Evolutionary conservation across 208 protist genomes (phyloP).

Genomic region (Borovskyia barvae): DNA sequence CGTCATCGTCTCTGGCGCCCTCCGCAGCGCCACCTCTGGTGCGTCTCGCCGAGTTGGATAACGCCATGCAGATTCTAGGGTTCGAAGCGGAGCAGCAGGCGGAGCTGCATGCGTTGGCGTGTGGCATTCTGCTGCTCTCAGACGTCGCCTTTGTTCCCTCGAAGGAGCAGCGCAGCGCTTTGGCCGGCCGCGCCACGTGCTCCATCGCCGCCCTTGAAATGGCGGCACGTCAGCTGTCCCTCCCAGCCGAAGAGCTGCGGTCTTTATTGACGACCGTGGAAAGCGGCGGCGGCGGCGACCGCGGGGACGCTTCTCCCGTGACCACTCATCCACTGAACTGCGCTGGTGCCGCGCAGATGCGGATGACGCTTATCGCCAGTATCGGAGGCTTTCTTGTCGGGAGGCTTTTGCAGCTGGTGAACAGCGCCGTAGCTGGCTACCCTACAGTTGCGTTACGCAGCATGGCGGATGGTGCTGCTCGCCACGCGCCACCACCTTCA

Average conservation of each 20-base stretch:
- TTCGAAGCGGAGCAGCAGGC: conserved; percentile 2
- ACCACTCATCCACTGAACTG: conserved; percentile 16
- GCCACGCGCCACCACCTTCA: no score
- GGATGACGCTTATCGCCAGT: conserved; percentile 7
- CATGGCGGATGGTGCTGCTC: neutral
- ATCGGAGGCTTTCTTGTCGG: conserved; percentile 18
- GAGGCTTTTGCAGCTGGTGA: conserved; percentile 6
- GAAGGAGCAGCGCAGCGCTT: neutral
- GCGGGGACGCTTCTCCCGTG: neutral
- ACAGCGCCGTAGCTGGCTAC: neutral
- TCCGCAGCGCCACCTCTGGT: neutral
- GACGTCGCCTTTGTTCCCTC: conserved; percentile 2
- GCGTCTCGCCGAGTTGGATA: neutral
- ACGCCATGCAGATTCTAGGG: neutral
- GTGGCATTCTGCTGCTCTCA: neutral
- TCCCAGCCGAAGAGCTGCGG: conserved; percentile 5
- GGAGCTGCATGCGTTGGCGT: conserved; percentile 3
- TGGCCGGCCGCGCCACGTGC: neutral
- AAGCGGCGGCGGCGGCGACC: neutral
- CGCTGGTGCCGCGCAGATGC: conserved; percentile 22
- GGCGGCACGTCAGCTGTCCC: conserved; percentile 5
- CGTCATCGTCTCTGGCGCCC: neutral
- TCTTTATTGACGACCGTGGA: conserved; percentile 15
- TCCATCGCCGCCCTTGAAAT: conserved; percentile 1
- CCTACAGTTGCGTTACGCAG: no score